A percentile compares a stretch with the other conserved stretches of the same genome.
These are phyloP conservation scores for Cajanus cajan DNA, from an alignment of 306 rosid genomes.

Conservation along the genomic window DNA sequence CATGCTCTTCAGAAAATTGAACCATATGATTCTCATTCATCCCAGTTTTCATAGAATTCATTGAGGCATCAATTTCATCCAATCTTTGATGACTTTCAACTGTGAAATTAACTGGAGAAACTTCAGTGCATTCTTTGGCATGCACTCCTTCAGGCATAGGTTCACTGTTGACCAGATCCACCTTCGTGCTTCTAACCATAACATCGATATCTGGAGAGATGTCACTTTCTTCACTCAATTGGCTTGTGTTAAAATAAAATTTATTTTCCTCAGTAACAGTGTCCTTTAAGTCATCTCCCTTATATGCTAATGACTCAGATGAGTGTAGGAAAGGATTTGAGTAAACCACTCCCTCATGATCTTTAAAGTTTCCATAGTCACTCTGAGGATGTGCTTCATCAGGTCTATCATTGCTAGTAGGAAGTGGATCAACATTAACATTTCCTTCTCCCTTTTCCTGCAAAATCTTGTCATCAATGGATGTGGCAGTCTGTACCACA, in stretches of 20 bases:
- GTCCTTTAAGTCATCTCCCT: conserved; percentile 32
- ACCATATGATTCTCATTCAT: conserved; percentile 21
- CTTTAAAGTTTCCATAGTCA: conserved; percentile 41
- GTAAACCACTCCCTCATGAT: conserved; percentile 40
- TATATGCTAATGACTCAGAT: conserved; percentile 26
- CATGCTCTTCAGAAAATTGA: conserved; percentile 38
- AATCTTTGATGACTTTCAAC: conserved; percentile 30
- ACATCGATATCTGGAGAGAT: conserved; percentile 37
- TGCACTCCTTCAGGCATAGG: conserved; percentile 34
- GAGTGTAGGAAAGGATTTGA: conserved; percentile 34
- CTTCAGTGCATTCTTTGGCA: conserved; percentile 39
- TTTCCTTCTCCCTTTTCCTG: conserved; percentile 40
- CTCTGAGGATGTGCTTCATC: conserved; percentile 39
- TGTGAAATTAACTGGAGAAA: conserved; percentile 28
- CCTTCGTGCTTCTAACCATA: conserved; percentile 31
- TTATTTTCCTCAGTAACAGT: conserved; percentile 31
- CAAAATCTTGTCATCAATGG: conserved; percentile 31
- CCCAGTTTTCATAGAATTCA: conserved; percentile 33
- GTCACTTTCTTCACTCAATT: conserved; percentile 33
- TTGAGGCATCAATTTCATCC: conserved; percentile 36
- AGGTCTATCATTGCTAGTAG: conserved; percentile 19
- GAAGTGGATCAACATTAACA: conserved; percentile 35
- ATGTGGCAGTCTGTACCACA: conserved; percentile 23
- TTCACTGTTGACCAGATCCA: conserved; percentile 27
- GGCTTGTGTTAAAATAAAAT: conserved; percentile 34